These are phyloP conservation scores for Ganoderma sp. DNA, from an alignment of 1,284 basidiomycete species.

Conservation along the genomic window DNA sequence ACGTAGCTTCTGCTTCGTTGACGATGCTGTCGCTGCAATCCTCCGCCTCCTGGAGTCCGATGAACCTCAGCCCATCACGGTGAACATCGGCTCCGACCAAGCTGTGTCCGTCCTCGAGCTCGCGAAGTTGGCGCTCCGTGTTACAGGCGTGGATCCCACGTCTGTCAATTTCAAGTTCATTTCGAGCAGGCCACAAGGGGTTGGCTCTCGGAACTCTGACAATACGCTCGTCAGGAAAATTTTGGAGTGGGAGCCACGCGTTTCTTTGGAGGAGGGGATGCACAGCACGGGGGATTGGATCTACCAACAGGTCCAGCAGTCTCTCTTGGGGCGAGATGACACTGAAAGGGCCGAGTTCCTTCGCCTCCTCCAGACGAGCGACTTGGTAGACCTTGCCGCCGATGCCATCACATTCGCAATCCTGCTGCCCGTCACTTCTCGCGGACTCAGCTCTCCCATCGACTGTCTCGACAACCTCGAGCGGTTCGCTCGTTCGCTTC, in stretches of 20 bases:
- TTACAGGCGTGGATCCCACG: conserved; percentile 40
- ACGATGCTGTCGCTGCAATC: conserved; percentile 57
- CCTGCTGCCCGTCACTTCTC: conserved; percentile 63
- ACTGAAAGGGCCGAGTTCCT: conserved; percentile 12
- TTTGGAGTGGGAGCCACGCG: conserved; percentile 51
- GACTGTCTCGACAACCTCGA: conserved; percentile 51
- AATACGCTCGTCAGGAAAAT: conserved; percentile 46
- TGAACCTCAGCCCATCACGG: conserved; percentile 36
- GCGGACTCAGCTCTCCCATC: conserved; percentile 42
- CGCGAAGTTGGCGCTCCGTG: conserved; percentile 47
- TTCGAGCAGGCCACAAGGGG: conserved; percentile 49
- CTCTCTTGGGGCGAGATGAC: conserved; percentile 24
- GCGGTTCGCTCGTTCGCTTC: conserved; percentile 51
- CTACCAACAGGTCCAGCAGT: conserved; percentile 42
- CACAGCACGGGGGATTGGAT: conserved; percentile 54
- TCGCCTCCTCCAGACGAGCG: conserved; percentile 18
- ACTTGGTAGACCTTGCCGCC: conserved; percentile 43
- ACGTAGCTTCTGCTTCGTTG: conserved; percentile 61
- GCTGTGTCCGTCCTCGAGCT: conserved; percentile 52
- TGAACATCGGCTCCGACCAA: conserved; percentile 61
- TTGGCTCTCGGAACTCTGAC: conserved; percentile 58
- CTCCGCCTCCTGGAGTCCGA: conserved; percentile 49
- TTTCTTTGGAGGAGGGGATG: conserved; percentile 54
- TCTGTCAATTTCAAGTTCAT: conserved; percentile 42
- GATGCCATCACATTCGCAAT: conserved; percentile 54